Conservation (phyloP, 768 basidiomycete genomes). For the Boletus tylopilopsis region DNA sequence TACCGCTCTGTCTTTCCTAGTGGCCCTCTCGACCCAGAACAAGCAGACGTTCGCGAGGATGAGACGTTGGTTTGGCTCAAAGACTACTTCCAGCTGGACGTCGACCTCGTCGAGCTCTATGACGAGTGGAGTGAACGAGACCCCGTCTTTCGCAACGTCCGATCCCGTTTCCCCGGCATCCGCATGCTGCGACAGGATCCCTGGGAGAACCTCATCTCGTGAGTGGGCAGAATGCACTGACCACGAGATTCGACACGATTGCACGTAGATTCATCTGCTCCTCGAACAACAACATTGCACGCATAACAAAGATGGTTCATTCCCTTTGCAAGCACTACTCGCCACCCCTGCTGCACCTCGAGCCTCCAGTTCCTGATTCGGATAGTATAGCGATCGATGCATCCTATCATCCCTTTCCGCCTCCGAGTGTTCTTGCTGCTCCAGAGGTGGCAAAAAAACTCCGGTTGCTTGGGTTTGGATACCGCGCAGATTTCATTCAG, state of each 20-base stretch:
- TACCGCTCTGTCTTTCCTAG: constrained; percentile 69
- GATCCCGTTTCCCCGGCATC: constrained; percentile 72
- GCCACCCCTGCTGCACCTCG: constrained; percentile 54
- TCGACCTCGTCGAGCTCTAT: constrained; percentile 71
- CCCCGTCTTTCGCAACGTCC: constrained; percentile 63
- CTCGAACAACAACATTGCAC: constrained; percentile 92
- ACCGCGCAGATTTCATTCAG: constrained; percentile 88
- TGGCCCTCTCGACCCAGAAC: constrained; percentile 31
- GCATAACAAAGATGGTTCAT: constrained; percentile 93
- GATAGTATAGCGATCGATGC: constrained; percentile 31
- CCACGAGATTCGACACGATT: constrained; percentile 9
- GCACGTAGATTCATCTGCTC: constrained; percentile 88
- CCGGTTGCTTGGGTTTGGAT: constrained; percentile 89
- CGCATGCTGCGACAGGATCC: constrained; percentile 89
- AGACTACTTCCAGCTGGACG: constrained; percentile 87
- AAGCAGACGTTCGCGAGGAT: constrained; percentile 41
- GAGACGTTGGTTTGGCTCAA: constrained; percentile 73
- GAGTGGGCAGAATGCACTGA: constrained; percentile 32
- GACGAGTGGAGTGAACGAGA: constrained; percentile 72
- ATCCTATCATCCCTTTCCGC: constrained; percentile 80
- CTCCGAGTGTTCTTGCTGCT: constrained; percentile 61
- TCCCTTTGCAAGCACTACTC: constrained; percentile 78
- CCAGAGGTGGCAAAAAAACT: constrained; percentile 58
- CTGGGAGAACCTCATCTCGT: constrained; percentile 96
- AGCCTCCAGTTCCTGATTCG: constrained; percentile 27